A percentile compares a stretch with the other conserved stretches of the same genome.
Evolutionary conservation across 2,329 filamentous ascomycete genomes (phyloP).

Genomic region (Aspergillus fijiensis): DNA sequence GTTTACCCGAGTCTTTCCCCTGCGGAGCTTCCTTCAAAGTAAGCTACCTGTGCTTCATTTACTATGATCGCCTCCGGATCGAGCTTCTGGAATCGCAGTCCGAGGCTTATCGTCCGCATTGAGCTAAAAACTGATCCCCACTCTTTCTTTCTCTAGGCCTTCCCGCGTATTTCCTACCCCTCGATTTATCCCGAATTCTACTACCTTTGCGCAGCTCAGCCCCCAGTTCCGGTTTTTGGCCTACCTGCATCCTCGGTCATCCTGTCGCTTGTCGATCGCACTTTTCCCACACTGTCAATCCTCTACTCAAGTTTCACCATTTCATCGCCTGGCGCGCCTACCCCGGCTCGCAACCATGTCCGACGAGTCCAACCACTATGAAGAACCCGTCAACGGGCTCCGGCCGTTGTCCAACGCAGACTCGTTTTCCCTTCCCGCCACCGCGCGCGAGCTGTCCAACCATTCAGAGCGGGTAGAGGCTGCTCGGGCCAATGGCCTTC

Average conservation of each 20-base stretch:
- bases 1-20: not conserved
- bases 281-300: slow-evolving; percentile 1
- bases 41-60: not conserved
- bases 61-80: not conserved
- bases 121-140: slow-evolving; percentile 14
- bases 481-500: slow-evolving; percentile 31
- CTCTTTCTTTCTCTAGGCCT: slow-evolving; percentile 11
- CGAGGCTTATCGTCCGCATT: slow-evolving; percentile 17
- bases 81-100: slow-evolving; percentile 6
- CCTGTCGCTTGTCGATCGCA: slow-evolving; percentile 4
- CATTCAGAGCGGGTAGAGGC: slow-evolving; percentile 29
- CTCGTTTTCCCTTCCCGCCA: slow-evolving; percentile 28
- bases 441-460: slow-evolving; percentile 29
- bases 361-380: slow-evolving; percentile 26
- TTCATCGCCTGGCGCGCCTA: not conserved
- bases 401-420: slow-evolving; percentile 35
- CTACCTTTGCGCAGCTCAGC: slow-evolving; percentile 3
- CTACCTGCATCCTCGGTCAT: not conserved
- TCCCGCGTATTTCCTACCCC: slow-evolving; percentile 10
- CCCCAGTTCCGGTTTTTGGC: not conserved
- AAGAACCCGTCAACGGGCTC: slow-evolving; percentile 32
- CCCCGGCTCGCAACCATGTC: slow-evolving; percentile 25
- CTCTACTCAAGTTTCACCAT: slow-evolving; percentile 7
- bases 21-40: too few species aligned
- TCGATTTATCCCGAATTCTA: slow-evolving; percentile 3